Percentiles rank a stretch among this genome's conserved stretches.
Conservation (phyloP, 1,139 yeast species). For the Debaryomyces singareniensis region DNA sequence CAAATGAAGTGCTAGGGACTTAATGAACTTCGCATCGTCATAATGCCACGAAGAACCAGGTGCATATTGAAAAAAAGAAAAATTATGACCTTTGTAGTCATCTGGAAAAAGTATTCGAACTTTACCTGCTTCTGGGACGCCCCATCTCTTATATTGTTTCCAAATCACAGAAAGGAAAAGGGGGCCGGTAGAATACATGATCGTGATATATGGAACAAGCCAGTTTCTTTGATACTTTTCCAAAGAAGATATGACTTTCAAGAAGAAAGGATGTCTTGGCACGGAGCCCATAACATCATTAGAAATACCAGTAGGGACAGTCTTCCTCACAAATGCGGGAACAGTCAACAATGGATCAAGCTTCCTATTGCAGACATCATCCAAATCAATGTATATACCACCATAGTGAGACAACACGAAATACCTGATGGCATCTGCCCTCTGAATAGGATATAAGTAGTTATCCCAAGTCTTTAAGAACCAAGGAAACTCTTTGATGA, state of each 20-base stretch:
- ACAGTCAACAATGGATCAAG: conserved; percentile 75
- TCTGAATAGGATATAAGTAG: conserved; percentile 74
- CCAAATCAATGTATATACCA: conserved; percentile 86
- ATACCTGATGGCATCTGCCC: conserved; percentile 92
- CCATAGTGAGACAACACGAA: conserved; percentile 80
- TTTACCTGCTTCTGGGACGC: conserved; percentile 53
- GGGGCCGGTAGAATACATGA: conserved; percentile 94
- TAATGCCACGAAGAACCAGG: conserved; percentile 88
- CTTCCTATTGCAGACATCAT: conserved; percentile 75
- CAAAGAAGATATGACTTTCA: conserved; percentile 60
- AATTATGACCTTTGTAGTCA: conserved; percentile 53
- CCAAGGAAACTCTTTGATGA: conserved; percentile 78
- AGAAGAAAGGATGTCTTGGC: conserved; percentile 82
- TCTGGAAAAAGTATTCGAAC: conserved; percentile 67
- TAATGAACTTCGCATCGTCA: conserved; percentile 75
- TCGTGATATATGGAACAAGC: conserved; percentile 82
- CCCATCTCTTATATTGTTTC: conserved; percentile 83
- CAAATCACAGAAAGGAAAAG: conserved; percentile 77
- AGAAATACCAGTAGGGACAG: conserved; percentile 86
- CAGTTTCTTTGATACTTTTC: conserved; percentile 62
- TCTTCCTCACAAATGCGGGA: conserved; percentile 83
- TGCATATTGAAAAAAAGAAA: conserved; percentile 65
- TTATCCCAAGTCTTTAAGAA: conserved; percentile 71
- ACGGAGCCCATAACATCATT: conserved; percentile 91
- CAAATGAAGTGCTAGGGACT: conserved; percentile 65